A percentile compares a stretch with the other conserved stretches of the same genome.
These are phyloP conservation scores for Exophiala phaeomuriformis DNA, from an alignment of 2,329 filamentous ascomycete species.

Conservation along the genomic window DNA sequence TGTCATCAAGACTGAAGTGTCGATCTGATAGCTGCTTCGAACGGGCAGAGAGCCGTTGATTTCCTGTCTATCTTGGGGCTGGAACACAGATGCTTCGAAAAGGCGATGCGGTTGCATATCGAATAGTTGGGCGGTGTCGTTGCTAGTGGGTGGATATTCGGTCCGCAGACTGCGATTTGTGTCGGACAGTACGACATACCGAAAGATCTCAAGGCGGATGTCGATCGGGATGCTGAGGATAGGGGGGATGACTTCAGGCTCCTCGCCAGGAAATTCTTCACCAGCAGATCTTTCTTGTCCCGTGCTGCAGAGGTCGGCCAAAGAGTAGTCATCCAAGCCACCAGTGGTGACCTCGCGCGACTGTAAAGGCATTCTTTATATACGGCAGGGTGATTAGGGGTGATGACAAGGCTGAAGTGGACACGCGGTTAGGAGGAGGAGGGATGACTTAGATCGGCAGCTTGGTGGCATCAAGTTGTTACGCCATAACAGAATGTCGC, in stretches of 20 bases:
- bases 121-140: slow-evolving; percentile 9
- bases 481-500: not conserved
- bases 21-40: slow-evolving; percentile 13
- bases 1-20: slow-evolving; percentile 16
- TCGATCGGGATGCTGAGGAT: slow-evolving; percentile 19
- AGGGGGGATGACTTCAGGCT: not conserved
- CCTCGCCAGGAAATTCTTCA: not conserved
- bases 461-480: too few relatives aligned
- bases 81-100: slow-evolving; percentile 21
- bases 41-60: slow-evolving; percentile 19
- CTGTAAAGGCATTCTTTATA: slow-evolving; percentile 19
- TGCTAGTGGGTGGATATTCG: slow-evolving; percentile 12
- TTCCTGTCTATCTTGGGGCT: slow-evolving; percentile 19
- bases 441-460: too few relatives aligned
- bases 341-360: slow-evolving; percentile 19
- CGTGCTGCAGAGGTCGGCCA: too few relatives aligned
- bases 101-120: slow-evolving; percentile 15
- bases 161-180: slow-evolving; percentile 18
- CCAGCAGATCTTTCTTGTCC: too few relatives aligned
- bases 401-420: not conserved
- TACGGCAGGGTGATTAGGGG: slow-evolving; percentile 6
- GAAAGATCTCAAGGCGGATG: slow-evolving; percentile 21
- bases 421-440: too few relatives aligned
- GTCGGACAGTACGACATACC: slow-evolving; percentile 18
- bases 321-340: too few relatives aligned